Conservation (phyloP, 106 monocot species). For the Alisma plantagoaquatica region DNA sequence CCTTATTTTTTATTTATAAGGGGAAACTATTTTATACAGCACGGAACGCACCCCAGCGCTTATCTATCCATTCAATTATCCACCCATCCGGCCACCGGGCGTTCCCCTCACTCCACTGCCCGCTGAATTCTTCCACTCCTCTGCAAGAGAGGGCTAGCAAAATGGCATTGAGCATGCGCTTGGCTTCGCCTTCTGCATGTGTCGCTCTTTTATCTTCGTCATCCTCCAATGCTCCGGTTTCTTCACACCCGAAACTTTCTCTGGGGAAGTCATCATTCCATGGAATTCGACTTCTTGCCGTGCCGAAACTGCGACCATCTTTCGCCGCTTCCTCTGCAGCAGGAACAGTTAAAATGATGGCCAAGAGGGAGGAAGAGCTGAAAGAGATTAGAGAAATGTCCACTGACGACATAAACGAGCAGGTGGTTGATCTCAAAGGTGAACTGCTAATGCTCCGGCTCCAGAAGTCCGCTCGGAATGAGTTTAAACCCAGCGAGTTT, state of each 20-base stretch:
- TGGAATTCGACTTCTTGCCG: conserved; percentile 21
- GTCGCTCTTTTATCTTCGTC: no score
- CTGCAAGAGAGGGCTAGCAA: no score
- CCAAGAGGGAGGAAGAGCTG: conserved; percentile 73
- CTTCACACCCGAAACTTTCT: neutral
- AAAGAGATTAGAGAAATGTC: conserved; percentile 53
- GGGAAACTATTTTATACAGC: no score
- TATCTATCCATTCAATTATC: no score
- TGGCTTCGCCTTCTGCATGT: no score
- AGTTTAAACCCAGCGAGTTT: conserved; percentile 76
- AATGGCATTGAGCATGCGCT: no score
- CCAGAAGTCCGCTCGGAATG: conserved; percentile 61
- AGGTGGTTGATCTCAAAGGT: conserved; percentile 81
- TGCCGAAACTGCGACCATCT: neutral
- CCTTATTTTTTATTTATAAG: no score
- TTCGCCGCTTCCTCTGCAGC: neutral
- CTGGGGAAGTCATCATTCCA: conserved; percentile 18
- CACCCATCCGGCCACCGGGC: no score
- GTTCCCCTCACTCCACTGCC: no score
- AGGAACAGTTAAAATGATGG: conserved; percentile 30
- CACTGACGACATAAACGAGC: conserved; percentile 76
- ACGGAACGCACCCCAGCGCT: no score
- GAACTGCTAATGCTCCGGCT: no score
- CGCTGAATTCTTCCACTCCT: no score
- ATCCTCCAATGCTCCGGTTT: neutral